Base-by-base conservation (phyloP, 2,329 filamentous ascomycete genomes). In the Fusarium sp. region DNA sequence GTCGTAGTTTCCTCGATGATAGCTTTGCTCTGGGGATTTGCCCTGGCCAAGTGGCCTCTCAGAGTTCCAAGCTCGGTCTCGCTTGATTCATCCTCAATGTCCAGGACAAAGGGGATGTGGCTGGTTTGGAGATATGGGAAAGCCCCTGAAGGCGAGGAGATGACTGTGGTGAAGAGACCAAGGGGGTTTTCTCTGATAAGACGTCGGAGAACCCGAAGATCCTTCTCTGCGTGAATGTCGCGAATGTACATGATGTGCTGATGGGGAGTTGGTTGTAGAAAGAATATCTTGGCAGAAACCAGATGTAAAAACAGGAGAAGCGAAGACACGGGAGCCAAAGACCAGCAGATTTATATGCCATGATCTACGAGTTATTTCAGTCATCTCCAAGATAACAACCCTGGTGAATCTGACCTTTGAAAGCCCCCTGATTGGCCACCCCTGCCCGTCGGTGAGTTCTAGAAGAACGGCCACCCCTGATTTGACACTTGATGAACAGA, bases 1-100 rank as follows among this genome's bases (percentile, higher is more conserved):
- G 46, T 20, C 5, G 22, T 14, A 1, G 46, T 5, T 14, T 53
- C 78, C 64, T 89, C 86, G 51, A 90, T 86, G 56, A 92, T 83
- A 14, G 86, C 85, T 79, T 92, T 91, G 72, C 83, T 82, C 75
- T 93, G 91, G 0, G 91, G 90, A 74, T 93, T 93, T 53, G 83
- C 82, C 33, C 87, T 83, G 1, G 91, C 90, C 36, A 92, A 77
- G 74, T 93, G 91, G 2, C 89, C 90, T 5, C 90, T 85, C 3
- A 93, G 82, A 10, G 75, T 76, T 35, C 78, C 79, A 5, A 83
- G 77, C 17, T 84, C 81, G 1, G 80, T 80, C 53, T 83, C 81
- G 69, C 76, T 81, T 5, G 74, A 29, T 31, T 84, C 80, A 63
- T 85, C 81, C 4, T 82, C 64, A 16, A 86, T 77, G 68, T 46